Evolutionary conservation across 495 filamentous ascomycete genomes (phyloP), one percentile per base, ranked within the genome.

Genomic region (Hyaloscypha bicolor): DNA sequence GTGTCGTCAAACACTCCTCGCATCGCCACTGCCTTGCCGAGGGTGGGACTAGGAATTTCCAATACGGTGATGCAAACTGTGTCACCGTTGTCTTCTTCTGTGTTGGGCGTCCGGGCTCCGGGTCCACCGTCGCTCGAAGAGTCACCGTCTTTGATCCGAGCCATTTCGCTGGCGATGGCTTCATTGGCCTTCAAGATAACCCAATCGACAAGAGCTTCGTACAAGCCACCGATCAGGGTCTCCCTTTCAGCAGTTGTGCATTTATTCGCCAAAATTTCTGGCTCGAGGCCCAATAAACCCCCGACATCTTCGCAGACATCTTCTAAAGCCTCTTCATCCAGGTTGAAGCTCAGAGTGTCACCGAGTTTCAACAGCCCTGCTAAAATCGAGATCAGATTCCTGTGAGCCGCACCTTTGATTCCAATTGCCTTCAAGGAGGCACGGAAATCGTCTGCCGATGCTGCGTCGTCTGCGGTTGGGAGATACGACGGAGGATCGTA

Each of bases 171-270:
- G 1, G 86, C 82, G 72, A 99, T 95, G 39, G 94, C 87, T n/a
- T 91, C 88, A 69, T 99, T 99, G 52, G 93, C 93, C 73, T 92
- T 94, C 25, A 82, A 78, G 57, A 98, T 88, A 5, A 98, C 89
- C 93, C 93, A 97, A 75, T 99, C 95, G 3, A 99, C 93, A 58
- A 98, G 78, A 42, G 94, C 92, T 76, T 99, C 96, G 72, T 99
- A 98, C 22, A 98, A 81, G 1, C 92, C 94, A 11, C 87, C 86
- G 66, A 99, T 91, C 55, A 97, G 79, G 12, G 90, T 85, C 75
- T 90, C 86, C 8, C 95, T 88, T 62, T 99, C 95, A 52, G 89
- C 84, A 9, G 93, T 95, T 62, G 87, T 89, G 75, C 91, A 93
- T 72, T 92, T 90, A 51, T 84, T 86, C 29, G 90, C 78, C 22